Conservation (phyloP, 768 basidiomycete species). For the Austroboletus festivus region DNA sequence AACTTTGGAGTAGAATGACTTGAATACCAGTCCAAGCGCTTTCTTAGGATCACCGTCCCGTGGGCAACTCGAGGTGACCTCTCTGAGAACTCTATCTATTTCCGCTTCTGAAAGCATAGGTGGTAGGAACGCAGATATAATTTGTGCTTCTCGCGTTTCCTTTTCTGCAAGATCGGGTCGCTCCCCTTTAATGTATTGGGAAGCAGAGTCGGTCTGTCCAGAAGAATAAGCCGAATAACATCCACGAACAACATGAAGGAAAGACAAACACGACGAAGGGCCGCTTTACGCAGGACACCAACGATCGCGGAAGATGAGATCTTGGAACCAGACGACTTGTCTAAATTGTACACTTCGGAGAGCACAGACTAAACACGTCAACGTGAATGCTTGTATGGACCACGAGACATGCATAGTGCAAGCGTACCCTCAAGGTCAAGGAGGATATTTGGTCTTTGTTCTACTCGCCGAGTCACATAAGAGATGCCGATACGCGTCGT, state of each 20-base stretch:
- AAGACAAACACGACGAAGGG: constrained; percentile 52
- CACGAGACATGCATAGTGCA: neutral
- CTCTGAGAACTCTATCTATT: constrained; percentile 49
- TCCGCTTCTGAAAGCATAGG: constrained; percentile 54
- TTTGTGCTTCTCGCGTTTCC: constrained; percentile 53
- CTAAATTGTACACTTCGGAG: constrained; percentile 64
- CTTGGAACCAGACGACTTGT: constrained; percentile 49
- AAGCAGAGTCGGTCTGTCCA: constrained; percentile 60
- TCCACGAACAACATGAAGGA: neutral
- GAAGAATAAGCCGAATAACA: constrained; percentile 9
- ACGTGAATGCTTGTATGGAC: neutral
- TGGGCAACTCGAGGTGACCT: constrained; percentile 34
- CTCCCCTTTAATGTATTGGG: constrained; percentile 53
- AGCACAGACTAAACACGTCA: constrained; percentile 51
- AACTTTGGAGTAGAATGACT: constrained; percentile 58
- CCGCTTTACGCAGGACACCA: constrained; percentile 55
- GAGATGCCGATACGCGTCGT: neutral
- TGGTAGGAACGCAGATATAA: constrained; percentile 57
- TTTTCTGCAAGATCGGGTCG: constrained; percentile 64
- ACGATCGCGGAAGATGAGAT: constrained; percentile 49
- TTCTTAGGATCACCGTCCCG: constrained; percentile 18
- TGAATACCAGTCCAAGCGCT: constrained; percentile 50
- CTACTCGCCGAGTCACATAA: constrained; percentile 35
- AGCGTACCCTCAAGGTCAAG: constrained; percentile 54
- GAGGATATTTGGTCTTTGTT: constrained; percentile 54